phyloP scores from a whole-genome alignment of 768 basidiomycete species.

The Ephemerocybe angulata region DNA sequence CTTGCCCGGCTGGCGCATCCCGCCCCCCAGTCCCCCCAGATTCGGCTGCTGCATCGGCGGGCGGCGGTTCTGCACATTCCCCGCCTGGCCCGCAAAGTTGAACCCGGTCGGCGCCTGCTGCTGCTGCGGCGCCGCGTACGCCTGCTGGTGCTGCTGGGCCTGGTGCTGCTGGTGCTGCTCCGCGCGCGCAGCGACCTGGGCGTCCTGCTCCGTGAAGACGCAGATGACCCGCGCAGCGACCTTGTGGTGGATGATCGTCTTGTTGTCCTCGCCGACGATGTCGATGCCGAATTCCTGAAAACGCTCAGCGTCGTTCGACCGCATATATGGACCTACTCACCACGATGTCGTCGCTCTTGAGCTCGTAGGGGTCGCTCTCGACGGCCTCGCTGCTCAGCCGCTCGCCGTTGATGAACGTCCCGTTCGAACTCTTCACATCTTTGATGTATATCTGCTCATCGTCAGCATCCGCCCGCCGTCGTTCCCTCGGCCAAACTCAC shows the following conservation, averaged over 20 bases:
- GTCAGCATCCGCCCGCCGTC: too few species aligned
- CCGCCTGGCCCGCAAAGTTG: slow-evolving; percentile 16
- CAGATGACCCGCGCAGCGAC: slow-evolving; percentile 94
- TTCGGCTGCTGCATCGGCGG: slow-evolving; percentile 58
- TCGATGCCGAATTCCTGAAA: slow-evolving; percentile 99
- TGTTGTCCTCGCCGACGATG: slow-evolving; percentile 97
- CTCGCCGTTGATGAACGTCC: too few species aligned
- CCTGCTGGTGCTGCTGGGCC: too few species aligned
- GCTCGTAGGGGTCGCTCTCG: slow-evolving; percentile 90
- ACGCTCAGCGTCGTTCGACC: background rate
- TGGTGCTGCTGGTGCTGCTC: too few species aligned
- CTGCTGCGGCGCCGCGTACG: too few species aligned
- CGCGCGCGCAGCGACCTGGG: too few species aligned
- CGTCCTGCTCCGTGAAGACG: slow-evolving; percentile 81
- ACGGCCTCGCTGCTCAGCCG: too few species aligned
- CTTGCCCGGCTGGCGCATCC: slow-evolving; percentile 71
- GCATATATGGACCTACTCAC: slow-evolving; percentile 45
- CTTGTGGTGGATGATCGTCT: slow-evolving; percentile 96
- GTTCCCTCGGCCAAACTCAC: too few species aligned
- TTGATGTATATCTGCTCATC: too few species aligned
- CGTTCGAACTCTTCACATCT: too few species aligned
- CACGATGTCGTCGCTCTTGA: slow-evolving; percentile 93
- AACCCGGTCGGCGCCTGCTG: slow-evolving; percentile 16
- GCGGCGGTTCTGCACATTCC: slow-evolving; percentile 46
- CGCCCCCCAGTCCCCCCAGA: slow-evolving; percentile 67